Evolutionary conservation across 148 eudicot genomes (phyloP), one percentile per base, ranked within the genome.

Genomic region (Silene conica): DNA sequence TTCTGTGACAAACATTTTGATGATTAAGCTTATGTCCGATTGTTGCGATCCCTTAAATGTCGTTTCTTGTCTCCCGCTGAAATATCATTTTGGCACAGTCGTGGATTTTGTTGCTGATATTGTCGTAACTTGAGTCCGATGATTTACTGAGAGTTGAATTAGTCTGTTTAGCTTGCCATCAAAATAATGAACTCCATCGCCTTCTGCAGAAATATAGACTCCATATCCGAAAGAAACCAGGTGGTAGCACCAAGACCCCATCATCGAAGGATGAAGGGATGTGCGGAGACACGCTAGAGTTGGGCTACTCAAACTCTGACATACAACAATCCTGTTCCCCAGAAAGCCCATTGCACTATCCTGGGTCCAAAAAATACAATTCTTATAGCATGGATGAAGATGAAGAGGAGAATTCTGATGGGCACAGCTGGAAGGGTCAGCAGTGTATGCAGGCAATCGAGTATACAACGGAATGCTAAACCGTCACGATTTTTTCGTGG

Each of bases 181-280:
- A 5, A 26, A 26, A 25, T 63, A 10, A 63, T 63, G 31, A 63
- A 65, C 13, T 67, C n/a, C 14, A 23, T 20, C 55, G 34, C 20
- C 3, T 11, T 23, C 65, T 68, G 54, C 85, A 88, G 92, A 88
- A 86, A 75, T 88, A 88, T 60, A 83, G 90, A 76, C 82, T 88
- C 70, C 88, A 88, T 73, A 63, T 82, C 16, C 80, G 81, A 23
- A 86, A 81, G 72, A 70, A 74, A 43, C 86, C 87, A 67, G 50
- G 73, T 67, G 38, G 28, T 18, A 34, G 41, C 73, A 50, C 66
- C 41, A 73, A 23, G 69, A 66, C 52, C 54, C 52, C 61, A 66
- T 31, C 73, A 12, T 48, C 73, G 15, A 65, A 67, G 15, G 72
- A 71, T 14, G 26, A 50, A 18, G 56, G 31, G 65, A 69, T 69